Evolutionary conservation across 2,329 filamentous ascomycete genomes (phyloP), one percentile per base, ranked within the genome.

Genomic region (Xylariaceae sp.): DNA sequence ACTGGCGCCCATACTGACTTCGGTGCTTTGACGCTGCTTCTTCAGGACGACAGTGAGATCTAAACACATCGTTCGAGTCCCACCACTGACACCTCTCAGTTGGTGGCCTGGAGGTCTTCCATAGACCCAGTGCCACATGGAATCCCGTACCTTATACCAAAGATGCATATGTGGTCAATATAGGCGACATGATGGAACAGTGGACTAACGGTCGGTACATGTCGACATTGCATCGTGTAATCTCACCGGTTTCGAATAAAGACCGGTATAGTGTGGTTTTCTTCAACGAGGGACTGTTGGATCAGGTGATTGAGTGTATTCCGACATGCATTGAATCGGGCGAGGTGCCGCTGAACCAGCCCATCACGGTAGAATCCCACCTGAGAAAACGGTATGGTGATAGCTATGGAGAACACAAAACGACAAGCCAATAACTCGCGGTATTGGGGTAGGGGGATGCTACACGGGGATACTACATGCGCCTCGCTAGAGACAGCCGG

Each of bases 261-360:
- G 64, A 71, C 23, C 65, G 70, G 41, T 71, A 71, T 45, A 70
- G 66, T 14, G 62, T 70, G 29, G 68, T 68, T 6, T 70, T 71
- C 58, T 72, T 71, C 59, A 71, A 71, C 52, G 69, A 70, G 45
- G 69, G 69, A n/a, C 55, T 65, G 14, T 48, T 70, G 18, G 68
- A 72, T 37, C 65, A 70, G 48, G 63, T 73, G 3, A 70, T 75
- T 32, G 69, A 74, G 45, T 69, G 68, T 45, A 68, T 75, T 21
- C 68, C 71, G 4, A 72, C 68, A 0, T 75, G 73, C 52, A 50
- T 74, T n/a, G 48, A 62, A 14, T 52, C 63, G 1, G 71, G 72
- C 14, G 67, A 73, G 52, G 58, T 55, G 32, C 66, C 73, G 10
- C 54, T 63, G 19, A 69, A 72, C 50, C 61, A 65, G 40, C 69